Base-by-base conservation (phyloP, 208 protist genomes). In the Trypanosoma lewisi region DNA sequence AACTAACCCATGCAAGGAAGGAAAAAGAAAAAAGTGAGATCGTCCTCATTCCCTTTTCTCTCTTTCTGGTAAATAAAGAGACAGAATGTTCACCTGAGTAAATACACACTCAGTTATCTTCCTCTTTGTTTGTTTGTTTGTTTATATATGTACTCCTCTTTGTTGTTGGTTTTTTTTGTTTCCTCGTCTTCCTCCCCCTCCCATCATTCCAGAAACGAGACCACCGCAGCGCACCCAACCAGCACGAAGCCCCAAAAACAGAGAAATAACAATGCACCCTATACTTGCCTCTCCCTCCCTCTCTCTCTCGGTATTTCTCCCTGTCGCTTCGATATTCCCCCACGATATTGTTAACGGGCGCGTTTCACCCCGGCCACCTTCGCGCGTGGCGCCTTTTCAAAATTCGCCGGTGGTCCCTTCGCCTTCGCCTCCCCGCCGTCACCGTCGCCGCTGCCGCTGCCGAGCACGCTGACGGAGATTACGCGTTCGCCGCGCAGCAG, bases 401-500 rank as follows among this genome's bases (percentile, higher is more conserved):
- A 74, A 34, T 73, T 77, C 23, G 59, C 68, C 21, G 59, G 34
- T 45, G 45, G 28, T 19, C 37, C 25, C 31, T 12, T 34, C 19
- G 25, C 42, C 27, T 25, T 28, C 25, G 0, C 27, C 3, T 33
- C 27, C 8, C 23, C 27, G 48, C 31, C 27, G 2, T 17, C 48
- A 23, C 27, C 16, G 48, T 41, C 36, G 14, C 14, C 25, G 17
- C 62, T 56, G 21, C 70, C 56, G 17, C 23, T 39, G 11, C n/a
- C 28, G 11, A 83, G 44, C 55, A 89, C 81, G 6, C 77, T 87
- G 7, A 95, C 83, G 2, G 89, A 86, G 23, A 95, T 81, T 17
- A 95, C 77, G 53, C 91, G 85, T 73, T 93, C 89, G 28, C 89
- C 89, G 52, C 89, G 85, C 11, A 95, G 78, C 41, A 95, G 67